Conservation (phyloP, 768 basidiomycete genomes). For the Podaxis sp. region DNA sequence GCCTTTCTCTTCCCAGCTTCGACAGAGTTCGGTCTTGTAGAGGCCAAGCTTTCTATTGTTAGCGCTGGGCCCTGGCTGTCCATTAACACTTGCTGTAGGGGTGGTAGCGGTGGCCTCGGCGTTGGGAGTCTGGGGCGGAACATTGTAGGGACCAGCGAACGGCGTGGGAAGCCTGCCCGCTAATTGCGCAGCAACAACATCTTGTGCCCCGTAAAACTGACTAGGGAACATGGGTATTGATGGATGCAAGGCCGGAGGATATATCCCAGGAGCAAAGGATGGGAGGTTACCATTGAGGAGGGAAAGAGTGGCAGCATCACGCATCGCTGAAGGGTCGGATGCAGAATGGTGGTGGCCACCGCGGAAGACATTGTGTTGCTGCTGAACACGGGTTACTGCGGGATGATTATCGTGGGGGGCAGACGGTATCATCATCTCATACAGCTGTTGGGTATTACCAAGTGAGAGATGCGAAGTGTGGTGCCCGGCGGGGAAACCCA, state of each 20-base stretch:
- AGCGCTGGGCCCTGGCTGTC: constrained; percentile 73
- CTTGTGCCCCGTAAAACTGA: constrained; percentile 68
- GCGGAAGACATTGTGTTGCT: constrained; percentile 75
- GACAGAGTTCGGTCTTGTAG: constrained; percentile 89
- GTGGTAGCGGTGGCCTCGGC: constrained; percentile 40
- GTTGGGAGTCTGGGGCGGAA: constrained; percentile 28
- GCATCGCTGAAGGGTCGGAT: constrained; percentile 76
- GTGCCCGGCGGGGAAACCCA: constrained; percentile 50
- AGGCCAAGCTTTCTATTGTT: constrained; percentile 90
- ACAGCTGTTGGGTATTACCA: constrained; percentile 74
- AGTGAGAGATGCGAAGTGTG: constrained; percentile 71
- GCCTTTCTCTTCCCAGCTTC: constrained; percentile 93
- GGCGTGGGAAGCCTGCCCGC: constrained; percentile 65
- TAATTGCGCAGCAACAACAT: constrained; percentile 56
- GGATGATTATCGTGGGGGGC: constrained; percentile 55
- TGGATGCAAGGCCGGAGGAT: constrained; percentile 47
- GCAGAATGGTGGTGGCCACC: constrained; percentile 79
- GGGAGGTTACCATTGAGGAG: constrained; percentile 58
- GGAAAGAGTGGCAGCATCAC: constrained; percentile 69
- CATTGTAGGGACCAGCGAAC: constrained; percentile 53
- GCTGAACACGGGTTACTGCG: constrained; percentile 74
- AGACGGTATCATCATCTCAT: constrained; percentile 77
- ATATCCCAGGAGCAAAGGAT: constrained; percentile 59
- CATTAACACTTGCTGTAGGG: constrained; percentile 38
- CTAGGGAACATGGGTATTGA: constrained; percentile 65